Base-by-base conservation (phyloP, 169 alveolate species). In the Plasmodium sp. region DNA sequence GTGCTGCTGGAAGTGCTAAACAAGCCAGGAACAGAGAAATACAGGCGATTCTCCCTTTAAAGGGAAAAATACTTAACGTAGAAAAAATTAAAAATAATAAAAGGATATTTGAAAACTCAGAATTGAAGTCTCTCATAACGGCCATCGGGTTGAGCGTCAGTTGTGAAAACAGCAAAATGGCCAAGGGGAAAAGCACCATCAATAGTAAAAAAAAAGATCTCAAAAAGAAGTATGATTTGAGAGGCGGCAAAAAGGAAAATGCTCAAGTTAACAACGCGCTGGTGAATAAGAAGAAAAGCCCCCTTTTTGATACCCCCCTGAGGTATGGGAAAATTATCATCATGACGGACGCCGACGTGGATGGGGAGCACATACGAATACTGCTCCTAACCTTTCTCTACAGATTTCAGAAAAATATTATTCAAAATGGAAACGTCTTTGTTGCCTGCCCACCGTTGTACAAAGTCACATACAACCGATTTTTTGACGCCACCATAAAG, bases 1-100 rank as follows among this genome's bases (percentile, higher is more conserved):
- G 97, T 83, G 98, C 98, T 5, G 98, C 98, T 14, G 98, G 98
- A 34, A 96, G 96, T 81, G 98, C 98, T 9, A 97, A 97, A 71
- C 98, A 97, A 81, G 96, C 97, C 10, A 92, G 98, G 54, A 96
- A 96, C 71, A 93, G 98, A 77, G 95, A 95, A 33, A 92, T 95
- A 14, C 98, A 97, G 96, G 98, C 98, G 12, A 96, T 97, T 33
- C 91, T 97, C 51, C 98, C 98, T 5, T 88, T 97, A 82, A 96
- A 96, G 73, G 98, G 98, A 14, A 97, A 97, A 84, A 97, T 97
- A 27, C 91, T 97, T 58, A 97, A 97, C 95, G 96, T 96, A 2
- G 98, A 96, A 92, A 96, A 96, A 91, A 93, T 96, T 36, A 84
- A 94, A 48, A 96, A 92, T 45, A 93, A 93, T 80, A 81, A 84